Conservation (phyloP, 1,284 basidiomycete species). For the Malassezia pachydermatis region DNA sequence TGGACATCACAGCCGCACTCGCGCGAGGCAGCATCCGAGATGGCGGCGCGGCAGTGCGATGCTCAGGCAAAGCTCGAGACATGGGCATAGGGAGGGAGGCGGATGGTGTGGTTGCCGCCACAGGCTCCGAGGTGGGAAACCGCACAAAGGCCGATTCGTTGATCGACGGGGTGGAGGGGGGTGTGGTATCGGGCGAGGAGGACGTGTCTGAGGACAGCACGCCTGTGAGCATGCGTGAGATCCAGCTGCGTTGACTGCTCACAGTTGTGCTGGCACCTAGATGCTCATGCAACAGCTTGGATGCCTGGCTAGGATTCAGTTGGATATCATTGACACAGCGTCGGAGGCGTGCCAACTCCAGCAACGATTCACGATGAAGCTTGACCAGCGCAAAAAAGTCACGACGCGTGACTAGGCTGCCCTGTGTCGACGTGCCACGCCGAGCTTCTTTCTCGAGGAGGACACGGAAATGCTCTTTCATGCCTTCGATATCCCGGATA, state of each 20-base stretch:
- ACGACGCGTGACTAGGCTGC: slow-evolving; percentile 59
- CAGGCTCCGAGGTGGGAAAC: neutral
- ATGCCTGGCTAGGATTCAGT: slow-evolving; percentile 66
- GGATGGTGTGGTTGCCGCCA: neutral
- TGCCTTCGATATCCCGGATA: slow-evolving; percentile 59
- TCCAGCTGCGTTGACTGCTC: slow-evolving; percentile 18
- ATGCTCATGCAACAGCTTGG: slow-evolving; percentile 38
- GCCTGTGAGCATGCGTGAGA: slow-evolving; percentile 12
- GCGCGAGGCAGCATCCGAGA: slow-evolving; percentile 4
- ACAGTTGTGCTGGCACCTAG: slow-evolving; percentile 21
- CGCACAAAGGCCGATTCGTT: slow-evolving; percentile 7
- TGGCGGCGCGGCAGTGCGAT: slow-evolving; percentile 1
- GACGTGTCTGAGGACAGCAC: slow-evolving; percentile 1
- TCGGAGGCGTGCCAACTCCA: slow-evolving; percentile 71
- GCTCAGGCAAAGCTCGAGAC: neutral
- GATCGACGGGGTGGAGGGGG: neutral
- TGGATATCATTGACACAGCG: slow-evolving; percentile 78
- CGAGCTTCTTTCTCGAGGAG: slow-evolving; percentile 52
- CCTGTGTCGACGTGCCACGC: slow-evolving; percentile 13
- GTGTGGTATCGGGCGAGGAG: neutral
- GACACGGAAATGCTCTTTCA: slow-evolving; percentile 65
- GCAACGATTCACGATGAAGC: slow-evolving; percentile 71
- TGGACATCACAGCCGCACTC: neutral
- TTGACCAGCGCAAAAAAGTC: slow-evolving; percentile 77
- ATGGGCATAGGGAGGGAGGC: slow-evolving; percentile 1